These are phyloP conservation scores for Capsicum pubescens DNA, from an alignment of 257 asterid species.

Conservation along the genomic window DNA sequence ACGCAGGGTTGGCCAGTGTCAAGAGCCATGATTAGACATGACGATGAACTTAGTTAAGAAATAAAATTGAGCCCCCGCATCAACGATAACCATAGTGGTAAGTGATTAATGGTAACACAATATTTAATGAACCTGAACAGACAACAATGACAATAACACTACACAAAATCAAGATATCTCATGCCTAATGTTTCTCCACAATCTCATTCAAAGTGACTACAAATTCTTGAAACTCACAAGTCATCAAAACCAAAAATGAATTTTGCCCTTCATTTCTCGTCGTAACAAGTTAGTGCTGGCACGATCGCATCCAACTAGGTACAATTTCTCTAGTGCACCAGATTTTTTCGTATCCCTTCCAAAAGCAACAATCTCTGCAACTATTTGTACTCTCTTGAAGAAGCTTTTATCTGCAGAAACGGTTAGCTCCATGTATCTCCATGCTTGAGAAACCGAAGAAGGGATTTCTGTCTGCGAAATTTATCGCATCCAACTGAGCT, in stretches of 20 bases:
- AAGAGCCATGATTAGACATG: too few species aligned
- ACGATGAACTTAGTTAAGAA: too few species aligned
- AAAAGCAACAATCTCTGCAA: too few species aligned
- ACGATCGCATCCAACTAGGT: neutral
- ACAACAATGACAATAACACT: neutral
- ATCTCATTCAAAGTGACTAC: neutral
- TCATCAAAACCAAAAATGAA: neutral
- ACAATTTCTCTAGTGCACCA: too few species aligned
- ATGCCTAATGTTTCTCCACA: neutral
- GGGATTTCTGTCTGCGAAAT: conserved; percentile 12
- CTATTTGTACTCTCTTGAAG: neutral
- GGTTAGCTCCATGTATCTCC: conserved; percentile 31
- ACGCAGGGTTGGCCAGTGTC: too few species aligned
- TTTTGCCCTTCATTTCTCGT: neutral
- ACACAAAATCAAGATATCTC: neutral
- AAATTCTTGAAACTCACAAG: neutral
- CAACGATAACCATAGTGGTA: too few species aligned
- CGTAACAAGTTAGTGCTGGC: neutral
- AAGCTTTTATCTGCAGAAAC: conserved; percentile 35
- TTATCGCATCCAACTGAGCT: conserved; percentile 34
- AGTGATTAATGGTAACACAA: too few species aligned
- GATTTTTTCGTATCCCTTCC: too few species aligned
- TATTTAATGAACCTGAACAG: neutral
- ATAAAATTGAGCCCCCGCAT: too few species aligned
- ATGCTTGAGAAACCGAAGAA: conserved; percentile 13